Evolutionary conservation across 1,284 basidiomycete genomes (phyloP).

Genomic region (Moniliophthora roreri): DNA sequence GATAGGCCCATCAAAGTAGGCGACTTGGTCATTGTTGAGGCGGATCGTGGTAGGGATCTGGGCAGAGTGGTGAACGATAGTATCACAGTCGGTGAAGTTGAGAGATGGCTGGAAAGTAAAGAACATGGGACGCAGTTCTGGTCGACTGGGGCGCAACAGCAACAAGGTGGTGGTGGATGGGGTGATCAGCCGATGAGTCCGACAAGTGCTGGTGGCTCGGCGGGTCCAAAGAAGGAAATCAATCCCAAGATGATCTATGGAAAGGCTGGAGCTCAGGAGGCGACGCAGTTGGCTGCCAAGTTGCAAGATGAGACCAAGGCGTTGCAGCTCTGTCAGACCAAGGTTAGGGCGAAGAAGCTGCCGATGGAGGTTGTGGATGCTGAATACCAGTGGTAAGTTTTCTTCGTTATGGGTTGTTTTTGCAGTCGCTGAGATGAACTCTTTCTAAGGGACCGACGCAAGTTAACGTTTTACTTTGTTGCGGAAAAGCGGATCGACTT

Average conservation of each 20-base stretch:
- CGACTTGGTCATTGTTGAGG: slow-evolving; percentile 96
- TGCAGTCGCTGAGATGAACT: background rate
- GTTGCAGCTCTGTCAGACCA: slow-evolving; percentile 85
- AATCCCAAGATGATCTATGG: slow-evolving; percentile 96
- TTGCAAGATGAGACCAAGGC: slow-evolving; percentile 92
- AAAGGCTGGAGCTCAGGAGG: slow-evolving; percentile 86
- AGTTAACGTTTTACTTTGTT: slow-evolving; percentile 97
- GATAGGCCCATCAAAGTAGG: slow-evolving; percentile 66
- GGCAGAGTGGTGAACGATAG: slow-evolving; percentile 89
- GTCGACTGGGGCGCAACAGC: background rate
- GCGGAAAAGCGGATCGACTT: slow-evolving; percentile 97
- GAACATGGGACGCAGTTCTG: slow-evolving; percentile 25
- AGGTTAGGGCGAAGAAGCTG: slow-evolving; percentile 89
- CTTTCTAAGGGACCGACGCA: slow-evolving; percentile 82
- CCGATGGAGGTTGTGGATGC: slow-evolving; percentile 99
- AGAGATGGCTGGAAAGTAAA: slow-evolving; percentile 79
- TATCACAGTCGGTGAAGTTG: slow-evolving; percentile 89
- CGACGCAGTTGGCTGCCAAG: slow-evolving; percentile 78
- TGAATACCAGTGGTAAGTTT: slow-evolving; percentile 91
- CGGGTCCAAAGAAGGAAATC: slow-evolving; percentile 77
- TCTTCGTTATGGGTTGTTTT: background rate
- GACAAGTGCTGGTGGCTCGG: slow-evolving; percentile 32
- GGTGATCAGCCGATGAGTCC: slow-evolving; percentile 57
- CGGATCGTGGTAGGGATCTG: slow-evolving; percentile 91
- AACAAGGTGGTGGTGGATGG: slow-evolving; percentile 25